Evolutionary conservation across 2,329 filamentous ascomycete genomes (phyloP), one percentile per base, ranked within the genome.

Genomic region (Cercospora nicotianae): DNA sequence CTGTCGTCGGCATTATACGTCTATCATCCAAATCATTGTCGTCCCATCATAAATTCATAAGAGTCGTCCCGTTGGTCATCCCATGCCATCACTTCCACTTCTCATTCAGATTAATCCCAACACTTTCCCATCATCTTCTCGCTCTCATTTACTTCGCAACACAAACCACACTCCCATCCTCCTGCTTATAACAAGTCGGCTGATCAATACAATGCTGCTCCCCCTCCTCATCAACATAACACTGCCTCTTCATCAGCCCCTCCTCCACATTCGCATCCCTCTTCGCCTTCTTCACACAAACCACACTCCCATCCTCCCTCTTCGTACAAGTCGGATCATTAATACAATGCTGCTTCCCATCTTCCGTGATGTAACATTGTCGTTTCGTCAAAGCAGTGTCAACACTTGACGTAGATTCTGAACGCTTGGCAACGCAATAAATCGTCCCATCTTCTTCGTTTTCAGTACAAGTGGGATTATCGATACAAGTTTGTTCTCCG

Each of bases 341-440:
- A 36, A 61, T 68, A 45, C 70, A 71, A 7, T 42, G 60, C 45
- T 71, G 70, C 3, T 65, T 59, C 13, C 70, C 68, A 16, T 65
- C 33, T 23, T 59, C 16, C 9, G 67, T 65, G 61, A 70, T 60
- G 12, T 53, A 66, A 42, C 70, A 72, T 64, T 71, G 69, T n/a
- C 69, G 65, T 33, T 67, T 69, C 48, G 36, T 59, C 12, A 68
- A 26, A 3, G 8, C 55, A 42, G 16, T 42, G 3, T 42, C 36
- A n/a, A 7, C 30, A 28, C 23, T 26, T 26, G 23, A 2, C 23
- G 23, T n/a, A 18, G 33, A 20, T 5, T 31, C 36, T 12, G 68
- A 61, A 45, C 67, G 65, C 16, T 45, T 28, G 2, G 55, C 16
- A 1, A 59, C 28, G 10, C 30, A 59, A 4, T 59, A 36, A 12